These are phyloP conservation scores for Solanum phureja DNA, from an alignment of 257 asterid genomes.

Conservation along the genomic window DNA sequence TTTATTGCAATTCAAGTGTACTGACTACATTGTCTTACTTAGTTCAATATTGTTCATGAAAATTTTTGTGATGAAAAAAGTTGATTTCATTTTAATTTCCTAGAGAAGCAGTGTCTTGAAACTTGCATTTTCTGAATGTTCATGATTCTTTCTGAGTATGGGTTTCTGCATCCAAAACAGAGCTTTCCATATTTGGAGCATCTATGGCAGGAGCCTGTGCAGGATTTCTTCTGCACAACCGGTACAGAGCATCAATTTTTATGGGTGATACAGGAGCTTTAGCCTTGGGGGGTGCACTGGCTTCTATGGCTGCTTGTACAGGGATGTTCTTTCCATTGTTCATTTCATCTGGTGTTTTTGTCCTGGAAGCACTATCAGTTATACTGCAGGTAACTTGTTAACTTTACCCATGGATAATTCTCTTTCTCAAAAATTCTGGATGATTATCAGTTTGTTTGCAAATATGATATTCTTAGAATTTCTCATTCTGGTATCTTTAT, in stretches of 20 bases:
- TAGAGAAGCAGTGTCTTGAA: neutral
- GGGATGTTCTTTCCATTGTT: constrained; percentile 91
- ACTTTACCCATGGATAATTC: neutral
- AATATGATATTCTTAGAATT: neutral
- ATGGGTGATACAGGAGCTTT: constrained; percentile 90
- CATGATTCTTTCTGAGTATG: constrained; percentile 7
- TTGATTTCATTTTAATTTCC: neutral
- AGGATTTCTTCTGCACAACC: constrained; percentile 82
- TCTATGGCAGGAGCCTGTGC: constrained; percentile 97
- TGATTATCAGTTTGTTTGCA: neutral
- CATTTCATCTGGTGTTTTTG: constrained; percentile 63
- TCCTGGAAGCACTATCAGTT: constrained; percentile 52
- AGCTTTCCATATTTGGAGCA: constrained; percentile 82
- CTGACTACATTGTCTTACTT: neutral
- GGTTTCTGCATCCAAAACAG: constrained; percentile 26
- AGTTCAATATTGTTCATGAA: neutral
- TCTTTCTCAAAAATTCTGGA: neutral
- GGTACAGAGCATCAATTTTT: constrained; percentile 62
- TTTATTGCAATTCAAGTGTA: neutral
- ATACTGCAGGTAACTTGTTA: constrained; percentile 45
- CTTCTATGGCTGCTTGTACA: constrained; percentile 93
- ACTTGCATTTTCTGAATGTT: neutral
- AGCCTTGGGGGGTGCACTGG: constrained; percentile 92
- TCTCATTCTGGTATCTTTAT: neutral
- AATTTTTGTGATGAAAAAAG: neutral